Base-by-base conservation (phyloP, 148 eudicot species). In the Chenopodium quinoa region DNA sequence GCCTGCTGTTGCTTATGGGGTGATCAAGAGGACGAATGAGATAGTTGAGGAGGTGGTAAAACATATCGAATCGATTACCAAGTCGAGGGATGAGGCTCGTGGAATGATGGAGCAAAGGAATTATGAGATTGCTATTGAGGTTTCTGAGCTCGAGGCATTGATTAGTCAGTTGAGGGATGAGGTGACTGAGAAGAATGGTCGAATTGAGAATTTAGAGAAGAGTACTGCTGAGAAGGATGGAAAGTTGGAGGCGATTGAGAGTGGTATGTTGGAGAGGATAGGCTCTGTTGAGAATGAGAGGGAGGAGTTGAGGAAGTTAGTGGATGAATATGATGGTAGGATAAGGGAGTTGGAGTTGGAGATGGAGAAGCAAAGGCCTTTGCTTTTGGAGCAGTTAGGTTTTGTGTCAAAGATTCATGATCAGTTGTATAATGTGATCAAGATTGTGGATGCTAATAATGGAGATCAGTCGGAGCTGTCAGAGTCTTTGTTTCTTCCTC, bases 71-170 rank as follows among this genome's bases (percentile, higher is more conserved):
- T 77, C 76, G 77, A 83, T 89, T 3, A 52, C 83, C 14, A 93
- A 91, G 84, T 84, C 90, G 25, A 91, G 95, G 81, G 88, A 93
- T 75, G 94, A 96, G 85, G 97, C 93, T 17, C 83, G 98, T 32
- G 95, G 87, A 80, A 86, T 80, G 85, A 81, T 96, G 80, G 98
- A 96, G 77, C 98, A 96, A 64, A 85, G 98, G 85, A 93, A 89
- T 87, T 96, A 93, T 64, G 99, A 93, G 87, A 93, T 93, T 84
- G 99, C 99, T 7, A 96, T 96, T 47, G 99, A 96, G 81, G 95
- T 96, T 75, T 96, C 99, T 8, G 89, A 96, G 88, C 93, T 96
- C 8, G 99, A 96, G 87, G 97, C 98, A 0, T 88, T 91, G 0
- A 93, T 96, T 73, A 77, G 93, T 77, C 86, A 90, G 82, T 82